Evolutionary conservation across 352 stramenopile genomes (phyloP).

Genomic region (Phytophthora pinifolia): DNA sequence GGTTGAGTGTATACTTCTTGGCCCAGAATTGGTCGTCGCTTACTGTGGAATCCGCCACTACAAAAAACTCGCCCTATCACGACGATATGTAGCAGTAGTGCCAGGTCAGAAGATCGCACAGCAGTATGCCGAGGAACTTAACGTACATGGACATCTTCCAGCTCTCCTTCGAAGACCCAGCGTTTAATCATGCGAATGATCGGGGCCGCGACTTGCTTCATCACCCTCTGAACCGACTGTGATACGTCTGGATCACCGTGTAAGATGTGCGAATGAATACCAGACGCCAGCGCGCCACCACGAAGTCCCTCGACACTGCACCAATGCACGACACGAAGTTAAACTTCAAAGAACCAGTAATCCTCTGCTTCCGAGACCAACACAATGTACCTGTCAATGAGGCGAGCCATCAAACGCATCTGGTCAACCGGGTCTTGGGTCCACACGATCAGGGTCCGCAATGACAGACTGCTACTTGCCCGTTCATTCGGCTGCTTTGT

Average conservation of each 20-base stretch:
- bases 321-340: constrained; percentile 1
- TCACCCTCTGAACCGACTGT: constrained; percentile 72
- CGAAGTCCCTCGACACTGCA: constrained; percentile 75
- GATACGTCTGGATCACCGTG: constrained; percentile 88
- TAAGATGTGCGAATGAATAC: constrained; percentile 89
- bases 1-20: constrained; percentile 84
- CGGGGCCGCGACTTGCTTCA: constrained; percentile 75
- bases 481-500: constrained; percentile 45
- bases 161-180: constrained; percentile 87
- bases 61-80: constrained; percentile 84
- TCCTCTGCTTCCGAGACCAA: neutral
- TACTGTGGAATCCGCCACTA: constrained; percentile 71
- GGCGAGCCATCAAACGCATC: constrained; percentile 87
- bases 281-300: constrained; percentile 88
- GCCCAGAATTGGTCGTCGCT: constrained; percentile 83
- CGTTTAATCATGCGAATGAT: constrained; percentile 89
- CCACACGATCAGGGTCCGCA: constrained; percentile 91
- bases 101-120: neutral
- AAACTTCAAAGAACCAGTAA: neutral
- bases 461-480: constrained; percentile 65
- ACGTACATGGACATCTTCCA: constrained; percentile 85
- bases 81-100: neutral
- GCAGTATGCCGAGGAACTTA: neutral
- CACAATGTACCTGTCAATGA: constrained; percentile 79
- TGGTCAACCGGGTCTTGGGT: constrained; percentile 86